These are phyloP conservation scores for Claviceps citrina DNA, from an alignment of 2,329 filamentous ascomycete species.

Conservation along the genomic window DNA sequence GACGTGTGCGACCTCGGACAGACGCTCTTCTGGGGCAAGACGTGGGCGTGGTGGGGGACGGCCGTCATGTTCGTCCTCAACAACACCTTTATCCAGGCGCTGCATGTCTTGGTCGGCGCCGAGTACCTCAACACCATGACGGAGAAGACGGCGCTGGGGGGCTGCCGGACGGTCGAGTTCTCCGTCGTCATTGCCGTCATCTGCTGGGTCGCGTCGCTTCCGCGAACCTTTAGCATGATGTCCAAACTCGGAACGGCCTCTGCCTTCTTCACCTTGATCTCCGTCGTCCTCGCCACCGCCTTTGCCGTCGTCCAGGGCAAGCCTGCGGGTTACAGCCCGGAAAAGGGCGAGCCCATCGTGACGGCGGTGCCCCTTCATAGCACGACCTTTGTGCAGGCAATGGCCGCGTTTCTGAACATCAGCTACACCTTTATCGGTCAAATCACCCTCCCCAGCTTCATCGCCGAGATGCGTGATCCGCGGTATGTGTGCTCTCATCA, in stretches of 20 bases:
- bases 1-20: constrained; percentile 95
- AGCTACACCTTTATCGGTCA: constrained; percentile 94
- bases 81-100: constrained; percentile 76
- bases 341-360: constrained; percentile 48
- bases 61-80: constrained; percentile 86
- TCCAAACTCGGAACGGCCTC: constrained; percentile 66
- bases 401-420: constrained; percentile 88
- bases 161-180: constrained; percentile 65
- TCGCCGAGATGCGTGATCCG: constrained; percentile 74
- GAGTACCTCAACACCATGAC: constrained; percentile 87
- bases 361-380: constrained; percentile 50
- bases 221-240: constrained; percentile 69
- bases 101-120: constrained; percentile 72
- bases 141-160: constrained; percentile 43
- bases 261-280: constrained; percentile 79
- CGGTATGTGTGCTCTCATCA: too few relatives aligned
- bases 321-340: constrained; percentile 49
- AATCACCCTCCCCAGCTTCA: constrained; percentile 86
- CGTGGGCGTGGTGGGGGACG: constrained; percentile 52
- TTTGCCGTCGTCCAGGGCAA: constrained; percentile 65
- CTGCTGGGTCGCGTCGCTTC: constrained; percentile 66
- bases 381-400: constrained; percentile 66
- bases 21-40: constrained; percentile 77
- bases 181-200: constrained; percentile 58
- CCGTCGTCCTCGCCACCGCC: constrained; percentile 67